Percentiles rank a stretch among this genome's conserved stretches.
These are phyloP conservation scores for Nigrospora oryzae DNA, from an alignment of 2,329 filamentous ascomycete species.

Conservation along the genomic window DNA sequence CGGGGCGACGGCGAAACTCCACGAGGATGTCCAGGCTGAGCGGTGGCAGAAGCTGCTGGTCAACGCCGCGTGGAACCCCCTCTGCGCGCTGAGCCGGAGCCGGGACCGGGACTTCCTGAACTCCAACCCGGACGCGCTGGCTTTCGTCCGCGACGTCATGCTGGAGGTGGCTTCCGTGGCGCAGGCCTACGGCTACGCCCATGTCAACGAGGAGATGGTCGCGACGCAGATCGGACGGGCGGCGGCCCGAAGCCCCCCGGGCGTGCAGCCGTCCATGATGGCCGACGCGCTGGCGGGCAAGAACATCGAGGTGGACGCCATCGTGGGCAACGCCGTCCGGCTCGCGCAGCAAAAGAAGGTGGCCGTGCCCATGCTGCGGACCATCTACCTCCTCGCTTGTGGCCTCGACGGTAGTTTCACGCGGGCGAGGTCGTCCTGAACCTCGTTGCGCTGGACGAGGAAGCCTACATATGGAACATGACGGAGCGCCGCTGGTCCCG, in stretches of 20 bases:
- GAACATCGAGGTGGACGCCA: constrained; percentile 22
- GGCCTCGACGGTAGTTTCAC: constrained; percentile 21
- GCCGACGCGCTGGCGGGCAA: constrained; percentile 17
- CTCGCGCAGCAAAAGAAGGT: constrained; percentile 17
- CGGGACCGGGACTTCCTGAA: constrained; percentile 36
- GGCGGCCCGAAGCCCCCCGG: constrained; percentile 10
- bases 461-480: too few relatives aligned
- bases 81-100: constrained; percentile 40
- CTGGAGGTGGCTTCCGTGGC: constrained; percentile 22
- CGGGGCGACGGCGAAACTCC: constrained; percentile 31
- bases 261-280: constrained; percentile 22
- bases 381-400: constrained; percentile 28
- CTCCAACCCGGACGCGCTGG: constrained; percentile 9
- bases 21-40: constrained; percentile 39
- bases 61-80: constrained; percentile 48
- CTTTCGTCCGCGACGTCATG: constrained; percentile 22
- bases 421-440: background rate
- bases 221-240: constrained; percentile 18
- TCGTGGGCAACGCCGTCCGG: constrained; percentile 22
- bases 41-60: constrained; percentile 47
- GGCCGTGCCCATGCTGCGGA: constrained; percentile 21
- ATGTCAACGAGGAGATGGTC: constrained; percentile 17
- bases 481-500: too few relatives aligned
- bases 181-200: constrained; percentile 19
- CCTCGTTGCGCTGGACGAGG: too few relatives aligned